These are phyloP conservation scores for Mycena indigotica DNA, from an alignment of 768 basidiomycete species.

Conservation along the genomic window DNA sequence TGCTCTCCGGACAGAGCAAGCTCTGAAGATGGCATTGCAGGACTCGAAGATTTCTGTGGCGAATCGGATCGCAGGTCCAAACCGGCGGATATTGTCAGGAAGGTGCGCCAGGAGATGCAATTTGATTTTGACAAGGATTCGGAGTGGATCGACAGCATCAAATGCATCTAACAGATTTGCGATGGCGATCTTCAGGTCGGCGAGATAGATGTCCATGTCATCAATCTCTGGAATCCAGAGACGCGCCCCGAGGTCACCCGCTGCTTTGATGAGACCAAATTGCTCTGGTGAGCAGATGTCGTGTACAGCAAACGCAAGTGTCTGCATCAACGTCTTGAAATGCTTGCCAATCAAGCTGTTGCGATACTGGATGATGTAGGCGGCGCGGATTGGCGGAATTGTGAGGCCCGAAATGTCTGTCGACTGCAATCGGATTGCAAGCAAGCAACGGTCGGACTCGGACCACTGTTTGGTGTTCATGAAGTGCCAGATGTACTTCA, in stretches of 20 bases:
- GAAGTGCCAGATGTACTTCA: background rate
- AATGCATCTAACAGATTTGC: conserved; percentile 25
- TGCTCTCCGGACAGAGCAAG: conserved; percentile 26
- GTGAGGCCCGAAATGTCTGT: conserved; percentile 14
- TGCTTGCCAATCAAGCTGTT: conserved; percentile 25
- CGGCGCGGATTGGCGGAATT: conserved; percentile 18
- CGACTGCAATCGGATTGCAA: conserved; percentile 18
- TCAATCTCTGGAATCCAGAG: conserved; percentile 25
- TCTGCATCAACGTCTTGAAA: conserved; percentile 28
- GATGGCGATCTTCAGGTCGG: conserved; percentile 7
- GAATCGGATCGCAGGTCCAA: conserved; percentile 17
- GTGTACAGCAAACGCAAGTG: conserved; percentile 12
- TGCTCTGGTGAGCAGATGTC: conserved; percentile 2
- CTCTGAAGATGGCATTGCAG: conserved; percentile 32
- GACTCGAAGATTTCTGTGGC: conserved; percentile 28
- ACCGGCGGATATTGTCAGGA: conserved; percentile 7
- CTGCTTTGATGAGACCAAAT: conserved; percentile 16
- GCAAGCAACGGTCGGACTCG: background rate
- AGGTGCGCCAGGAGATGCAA: conserved; percentile 22
- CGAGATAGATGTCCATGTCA: conserved; percentile 31
- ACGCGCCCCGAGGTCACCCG: conserved; percentile 17
- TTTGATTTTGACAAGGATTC: conserved; percentile 23
- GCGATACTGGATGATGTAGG: conserved; percentile 19
- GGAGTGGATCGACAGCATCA: conserved; percentile 13
- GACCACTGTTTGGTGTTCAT: conserved; percentile 5